Evolutionary conservation across 345 rosid species (phyloP).

Genomic region (Populus davidiana): DNA sequence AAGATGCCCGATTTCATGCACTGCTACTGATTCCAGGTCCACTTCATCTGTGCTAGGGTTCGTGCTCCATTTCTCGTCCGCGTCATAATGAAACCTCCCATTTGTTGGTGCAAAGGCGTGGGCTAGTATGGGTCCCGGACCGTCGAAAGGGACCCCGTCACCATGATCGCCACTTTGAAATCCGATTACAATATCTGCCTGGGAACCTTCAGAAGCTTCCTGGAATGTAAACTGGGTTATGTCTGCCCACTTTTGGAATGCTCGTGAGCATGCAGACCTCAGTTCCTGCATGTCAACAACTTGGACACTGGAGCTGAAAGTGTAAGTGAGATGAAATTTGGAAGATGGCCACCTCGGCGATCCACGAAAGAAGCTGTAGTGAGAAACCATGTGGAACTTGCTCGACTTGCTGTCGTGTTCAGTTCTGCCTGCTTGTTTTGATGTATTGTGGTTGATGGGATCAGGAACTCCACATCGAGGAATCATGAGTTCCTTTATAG

Average conservation of each 20-base stretch:
- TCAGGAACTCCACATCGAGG: background rate
- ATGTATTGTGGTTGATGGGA: background rate
- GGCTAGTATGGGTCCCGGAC: constrained; percentile 17
- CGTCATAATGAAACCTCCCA: constrained; percentile 34
- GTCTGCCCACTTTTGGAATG: background rate
- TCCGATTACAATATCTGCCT: background rate
- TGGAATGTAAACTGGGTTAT: background rate
- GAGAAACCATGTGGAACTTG: background rate
- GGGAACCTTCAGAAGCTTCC: background rate
- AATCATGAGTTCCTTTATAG: background rate
- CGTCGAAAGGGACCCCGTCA: background rate
- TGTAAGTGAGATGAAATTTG: background rate
- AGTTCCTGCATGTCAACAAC: background rate
- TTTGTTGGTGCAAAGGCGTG: constrained; percentile 26
- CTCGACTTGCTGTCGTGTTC: background rate
- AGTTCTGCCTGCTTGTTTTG: background rate
- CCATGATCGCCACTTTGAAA: background rate
- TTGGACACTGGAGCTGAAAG: background rate
- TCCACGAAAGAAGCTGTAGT: background rate
- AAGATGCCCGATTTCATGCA: constrained; percentile 48
- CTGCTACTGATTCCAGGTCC: constrained; percentile 27
- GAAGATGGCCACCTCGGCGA: background rate
- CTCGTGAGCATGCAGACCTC: background rate
- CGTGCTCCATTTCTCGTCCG: constrained; percentile 25
- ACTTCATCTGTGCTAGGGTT: background rate